Evolutionary conservation across 495 filamentous ascomycete species (phyloP).

Genomic region (Cercophora sp.): DNA sequence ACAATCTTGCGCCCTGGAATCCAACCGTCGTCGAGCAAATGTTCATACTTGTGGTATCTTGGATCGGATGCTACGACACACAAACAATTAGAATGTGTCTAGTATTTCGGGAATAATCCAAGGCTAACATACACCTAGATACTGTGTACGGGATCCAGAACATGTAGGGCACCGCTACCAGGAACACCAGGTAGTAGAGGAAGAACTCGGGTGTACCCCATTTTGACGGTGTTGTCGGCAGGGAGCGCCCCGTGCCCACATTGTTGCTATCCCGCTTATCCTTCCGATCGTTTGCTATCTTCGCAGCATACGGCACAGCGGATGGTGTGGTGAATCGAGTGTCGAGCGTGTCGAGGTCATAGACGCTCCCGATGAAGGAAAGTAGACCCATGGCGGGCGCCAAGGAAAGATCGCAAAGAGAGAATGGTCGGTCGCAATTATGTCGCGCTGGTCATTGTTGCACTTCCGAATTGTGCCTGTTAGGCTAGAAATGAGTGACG

Average conservation of each 20-base stretch:
- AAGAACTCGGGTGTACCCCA: conserved; percentile 88
- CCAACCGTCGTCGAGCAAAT: conserved; percentile 77
- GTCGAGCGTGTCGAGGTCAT: conserved; percentile 88
- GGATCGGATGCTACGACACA: conserved; percentile 65
- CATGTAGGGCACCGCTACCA: conserved; percentile 74
- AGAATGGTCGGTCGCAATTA: too few relatives aligned
- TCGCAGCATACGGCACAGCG: conserved; percentile 56
- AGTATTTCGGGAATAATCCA: background rate
- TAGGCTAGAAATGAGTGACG: too few relatives aligned
- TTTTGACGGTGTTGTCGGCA: conserved; percentile 46
- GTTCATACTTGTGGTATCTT: conserved; percentile 69
- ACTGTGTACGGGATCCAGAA: conserved; percentile 82
- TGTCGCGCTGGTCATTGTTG: too few relatives aligned
- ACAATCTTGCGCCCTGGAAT: conserved; percentile 91
- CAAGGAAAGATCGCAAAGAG: too few relatives aligned
- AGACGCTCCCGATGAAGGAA: conserved; percentile 54
- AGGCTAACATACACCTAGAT: conserved; percentile 64
- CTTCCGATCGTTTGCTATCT: conserved; percentile 20
- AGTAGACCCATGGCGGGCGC: conserved; percentile 30
- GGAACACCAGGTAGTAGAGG: conserved; percentile 71
- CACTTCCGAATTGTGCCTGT: too few relatives aligned
- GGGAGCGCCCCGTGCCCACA: conserved; percentile 13
- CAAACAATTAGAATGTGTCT: conserved; percentile 10
- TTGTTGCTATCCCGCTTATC: conserved; percentile 38
- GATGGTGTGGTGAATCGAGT: conserved; percentile 79